phyloP scores from a whole-genome alignment of 2,329 filamentous ascomycete species.

The Epichloe glyceriae region DNA sequence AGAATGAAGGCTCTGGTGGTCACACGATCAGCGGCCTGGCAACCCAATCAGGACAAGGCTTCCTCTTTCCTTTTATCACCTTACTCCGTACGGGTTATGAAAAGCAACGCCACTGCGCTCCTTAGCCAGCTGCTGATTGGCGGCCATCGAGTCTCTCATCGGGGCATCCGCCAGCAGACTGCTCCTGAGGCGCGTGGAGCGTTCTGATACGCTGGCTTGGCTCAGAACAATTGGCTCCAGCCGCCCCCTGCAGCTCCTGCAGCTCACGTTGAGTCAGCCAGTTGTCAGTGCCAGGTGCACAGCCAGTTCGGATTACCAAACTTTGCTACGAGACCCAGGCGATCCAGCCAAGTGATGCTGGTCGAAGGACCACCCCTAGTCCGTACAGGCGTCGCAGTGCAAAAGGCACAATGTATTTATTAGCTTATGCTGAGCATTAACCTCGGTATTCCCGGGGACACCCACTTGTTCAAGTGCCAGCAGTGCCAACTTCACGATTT shows the following conservation, averaged over 20 bases:
- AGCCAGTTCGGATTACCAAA: no score
- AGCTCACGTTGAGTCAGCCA: background rate
- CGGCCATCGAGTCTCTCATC: background rate
- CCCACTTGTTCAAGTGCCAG: background rate
- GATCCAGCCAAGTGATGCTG: no score
- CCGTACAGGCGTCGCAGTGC: no score
- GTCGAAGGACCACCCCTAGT: no score
- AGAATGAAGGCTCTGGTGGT: background rate
- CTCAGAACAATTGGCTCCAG: conserved; percentile 1
- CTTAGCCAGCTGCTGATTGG: background rate
- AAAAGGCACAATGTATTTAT: no score
- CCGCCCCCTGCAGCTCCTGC: background rate
- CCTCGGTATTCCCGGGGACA: background rate
- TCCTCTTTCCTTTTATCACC: background rate
- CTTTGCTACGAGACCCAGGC: no score
- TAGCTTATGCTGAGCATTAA: background rate
- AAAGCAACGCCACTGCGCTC: background rate
- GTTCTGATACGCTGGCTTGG: background rate
- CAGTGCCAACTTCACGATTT: background rate
- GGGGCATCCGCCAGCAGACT: background rate
- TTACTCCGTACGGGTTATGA: background rate
- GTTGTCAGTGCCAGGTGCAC: no score
- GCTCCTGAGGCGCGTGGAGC: background rate
- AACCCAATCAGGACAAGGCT: background rate
- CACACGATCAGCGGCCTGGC: background rate